Evolutionary conservation across 495 filamentous ascomycete species (phyloP).

Genomic region (Penicillium antarcticum): DNA sequence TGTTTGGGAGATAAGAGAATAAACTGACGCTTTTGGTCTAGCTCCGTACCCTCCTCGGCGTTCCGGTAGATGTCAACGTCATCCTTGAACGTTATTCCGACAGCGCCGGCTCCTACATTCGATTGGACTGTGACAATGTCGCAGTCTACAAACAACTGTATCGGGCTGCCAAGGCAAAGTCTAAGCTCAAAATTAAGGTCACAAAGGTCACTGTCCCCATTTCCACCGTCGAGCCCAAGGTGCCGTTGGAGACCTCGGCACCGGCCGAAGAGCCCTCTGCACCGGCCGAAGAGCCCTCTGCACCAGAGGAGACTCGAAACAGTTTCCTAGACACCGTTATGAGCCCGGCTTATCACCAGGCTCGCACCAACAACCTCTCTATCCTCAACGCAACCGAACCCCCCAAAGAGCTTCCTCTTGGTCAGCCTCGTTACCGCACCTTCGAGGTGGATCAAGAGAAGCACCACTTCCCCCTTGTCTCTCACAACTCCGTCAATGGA

Average conservation of each 20-base stretch:
- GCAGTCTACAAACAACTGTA: constrained; percentile 95
- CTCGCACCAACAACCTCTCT: constrained; percentile 2
- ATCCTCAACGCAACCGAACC: background rate
- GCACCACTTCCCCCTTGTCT: constrained; percentile 25
- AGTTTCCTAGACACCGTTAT: constrained; percentile 46
- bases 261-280: constrained; percentile 4
- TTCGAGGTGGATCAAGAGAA: constrained; percentile 31
- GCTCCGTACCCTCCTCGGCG: constrained; percentile 71
- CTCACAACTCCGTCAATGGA: constrained; percentile 30
- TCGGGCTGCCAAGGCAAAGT: constrained; percentile 95
- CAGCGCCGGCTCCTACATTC: constrained; percentile 76
- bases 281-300: constrained; percentile 7
- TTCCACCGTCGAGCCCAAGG: background rate
- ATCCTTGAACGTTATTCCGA: constrained; percentile 95
- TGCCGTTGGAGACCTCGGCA: too few relatives aligned
- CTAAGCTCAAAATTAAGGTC: constrained; percentile 88
- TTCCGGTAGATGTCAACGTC: constrained; percentile 64
- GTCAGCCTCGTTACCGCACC: constrained; percentile 25
- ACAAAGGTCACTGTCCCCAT: constrained; percentile 6
- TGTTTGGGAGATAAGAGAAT: background rate
- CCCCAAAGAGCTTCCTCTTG: background rate
- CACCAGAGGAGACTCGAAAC: constrained; percentile 21
- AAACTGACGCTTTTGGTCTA: constrained; percentile 36
- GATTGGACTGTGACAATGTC: constrained; percentile 71
- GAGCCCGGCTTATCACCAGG: constrained; percentile 29